phyloP scores from a whole-genome alignment of 2,329 filamentous ascomycete genomes.

The Neofusicoccum cordaticola region DNA sequence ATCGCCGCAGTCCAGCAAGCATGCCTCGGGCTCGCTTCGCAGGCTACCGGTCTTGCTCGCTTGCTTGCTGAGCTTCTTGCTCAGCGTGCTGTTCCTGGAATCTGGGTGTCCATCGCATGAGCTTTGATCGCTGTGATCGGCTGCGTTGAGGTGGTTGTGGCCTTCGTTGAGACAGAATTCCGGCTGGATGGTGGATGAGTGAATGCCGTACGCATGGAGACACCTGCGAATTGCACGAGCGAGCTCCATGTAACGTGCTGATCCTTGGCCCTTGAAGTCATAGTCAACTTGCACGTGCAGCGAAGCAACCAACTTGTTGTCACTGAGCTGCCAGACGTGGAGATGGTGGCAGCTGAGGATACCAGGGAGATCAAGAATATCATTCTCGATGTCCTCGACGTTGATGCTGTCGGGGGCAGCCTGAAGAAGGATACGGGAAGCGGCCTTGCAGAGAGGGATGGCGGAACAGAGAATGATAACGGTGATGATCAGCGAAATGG shows the following conservation, averaged over 20 bases:
- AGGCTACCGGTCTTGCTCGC: conserved; percentile 37
- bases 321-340: conserved; percentile 95
- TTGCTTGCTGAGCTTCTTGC: conserved; percentile 18
- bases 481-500: conserved; percentile 91
- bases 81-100: not conserved
- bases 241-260: conserved; percentile 82
- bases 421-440: conserved; percentile 85
- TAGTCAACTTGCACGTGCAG: conserved; percentile 92
- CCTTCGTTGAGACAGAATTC: conserved; percentile 61
- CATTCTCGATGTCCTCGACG: conserved; percentile 85
- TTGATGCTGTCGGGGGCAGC: conserved; percentile 87
- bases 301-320: conserved; percentile 89
- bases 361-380: conserved; percentile 80
- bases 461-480: conserved; percentile 69
- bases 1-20: conserved; percentile 44
- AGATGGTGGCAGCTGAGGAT: conserved; percentile 92
- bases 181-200: conserved; percentile 95
- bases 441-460: conserved; percentile 74
- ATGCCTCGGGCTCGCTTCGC: conserved; percentile 34
- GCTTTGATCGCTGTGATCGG: conserved; percentile 22
- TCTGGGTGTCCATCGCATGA: conserved; percentile 20
- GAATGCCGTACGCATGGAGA: conserved; percentile 92
- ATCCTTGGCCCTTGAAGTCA: conserved; percentile 77
- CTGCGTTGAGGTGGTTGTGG: conserved; percentile 40
- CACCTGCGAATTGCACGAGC: conserved; percentile 80